Base-by-base conservation (phyloP, 306 rosid genomes). In the Gillenia trifoliata region DNA sequence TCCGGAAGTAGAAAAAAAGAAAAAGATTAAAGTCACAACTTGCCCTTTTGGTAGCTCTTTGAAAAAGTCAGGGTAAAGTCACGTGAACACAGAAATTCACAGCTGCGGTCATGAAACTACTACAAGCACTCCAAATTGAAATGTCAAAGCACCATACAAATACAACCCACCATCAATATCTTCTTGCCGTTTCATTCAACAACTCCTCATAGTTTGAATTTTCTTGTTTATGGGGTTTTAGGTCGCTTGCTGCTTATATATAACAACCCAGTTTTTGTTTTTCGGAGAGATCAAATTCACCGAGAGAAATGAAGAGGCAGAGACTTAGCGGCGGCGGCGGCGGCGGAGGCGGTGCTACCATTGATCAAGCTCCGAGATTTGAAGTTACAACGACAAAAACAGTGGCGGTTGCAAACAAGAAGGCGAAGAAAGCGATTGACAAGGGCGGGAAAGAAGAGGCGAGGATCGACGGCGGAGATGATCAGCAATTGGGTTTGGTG, bases 261-360 rank as follows among this genome's bases (percentile, higher is more conserved):
- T 11, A 5, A 25, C 15, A 59, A 59, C 34, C 64, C 64, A 5
- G 33, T n/a, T 17, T 26, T 29, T 26, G 64, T 59, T 25, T 25
- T 59, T 26, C 17, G 28, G 30, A 60, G 20, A 60, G 6, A 7
- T 30, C 41, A 15, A 30, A 29, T 15, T 17, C 28, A n/a, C 20
- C 68, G 25, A 12, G n/a, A 78, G 1, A 75, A 64, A 81, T 84
- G 95, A 87, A 87, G 90, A 85, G 90, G 84, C 89, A 86, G 41
- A 77, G 88, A 62, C 78, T 79, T 65, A 77, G 26, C 54, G 85
- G 54, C 33, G 57, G 45, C 3, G 50, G 20, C 7, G 82, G 26
- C 64, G 86, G 54, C 31, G 50, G 52, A 4, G 50, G 15, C 11
- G 71, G 71, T 63, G 60, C 15, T 55, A 15, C 78, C 68, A 19